These are phyloP conservation scores for Stagonosporopsis cucurbitacearum DNA, from an alignment of 2,329 filamentous ascomycete species.

Conservation along the genomic window DNA sequence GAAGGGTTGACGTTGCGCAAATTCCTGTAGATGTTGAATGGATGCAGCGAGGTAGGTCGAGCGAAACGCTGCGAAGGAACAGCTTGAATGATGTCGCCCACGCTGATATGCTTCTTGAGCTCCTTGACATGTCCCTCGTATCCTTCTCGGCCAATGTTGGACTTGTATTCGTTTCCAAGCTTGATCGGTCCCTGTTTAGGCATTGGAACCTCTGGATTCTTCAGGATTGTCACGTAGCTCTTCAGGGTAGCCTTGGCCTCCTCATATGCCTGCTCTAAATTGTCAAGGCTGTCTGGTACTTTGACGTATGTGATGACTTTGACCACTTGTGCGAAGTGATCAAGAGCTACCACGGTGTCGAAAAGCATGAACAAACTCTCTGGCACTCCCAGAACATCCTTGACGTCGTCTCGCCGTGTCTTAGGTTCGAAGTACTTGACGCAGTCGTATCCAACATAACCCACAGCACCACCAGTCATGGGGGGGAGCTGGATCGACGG, in stretches of 20 bases:
- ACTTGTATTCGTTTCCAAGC: constrained; percentile 79
- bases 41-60: constrained; percentile 86
- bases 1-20: constrained; percentile 97
- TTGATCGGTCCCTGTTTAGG: constrained; percentile 77
- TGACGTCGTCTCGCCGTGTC: constrained; percentile 84
- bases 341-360: constrained; percentile 91
- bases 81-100: constrained; percentile 95
- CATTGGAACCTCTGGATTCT: constrained; percentile 75
- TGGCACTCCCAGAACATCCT: constrained; percentile 86
- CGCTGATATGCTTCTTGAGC: constrained; percentile 88
- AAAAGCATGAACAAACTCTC: constrained; percentile 98
- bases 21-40: constrained; percentile 97
- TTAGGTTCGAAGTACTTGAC: constrained; percentile 98
- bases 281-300: constrained; percentile 61
- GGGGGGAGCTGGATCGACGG: constrained; percentile 84
- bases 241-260: constrained; percentile 70
- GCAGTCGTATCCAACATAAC: constrained; percentile 97
- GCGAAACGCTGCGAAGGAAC: constrained; percentile 94
- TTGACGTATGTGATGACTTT: constrained; percentile 92
- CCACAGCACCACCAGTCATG: constrained; percentile 89
- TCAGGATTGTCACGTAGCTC: constrained; percentile 72
- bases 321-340: constrained; percentile 91
- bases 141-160: constrained; percentile 86
- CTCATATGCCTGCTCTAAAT: constrained; percentile 73
- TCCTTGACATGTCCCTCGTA: constrained; percentile 88